These are phyloP conservation scores for Ampelocalamus luodianensis DNA, from an alignment of 176 grass and related monocot genomes.

Conservation along the genomic window DNA sequence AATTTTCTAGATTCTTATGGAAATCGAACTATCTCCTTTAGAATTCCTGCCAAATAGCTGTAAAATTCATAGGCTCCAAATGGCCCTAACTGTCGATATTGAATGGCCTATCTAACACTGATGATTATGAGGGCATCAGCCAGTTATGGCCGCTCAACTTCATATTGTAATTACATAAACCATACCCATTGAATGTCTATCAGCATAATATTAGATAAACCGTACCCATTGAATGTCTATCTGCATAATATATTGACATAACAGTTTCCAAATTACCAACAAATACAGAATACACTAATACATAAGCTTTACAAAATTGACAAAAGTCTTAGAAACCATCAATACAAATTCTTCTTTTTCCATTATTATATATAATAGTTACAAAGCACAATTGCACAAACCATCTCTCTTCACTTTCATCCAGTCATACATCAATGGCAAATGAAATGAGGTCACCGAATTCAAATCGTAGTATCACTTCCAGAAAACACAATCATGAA, in stretches of 20 bases:
- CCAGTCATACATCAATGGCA: not conserved
- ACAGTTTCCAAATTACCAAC: not conserved
- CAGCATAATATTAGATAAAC: not conserved
- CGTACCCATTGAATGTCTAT: not conserved
- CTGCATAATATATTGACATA: not conserved
- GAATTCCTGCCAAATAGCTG: not conserved
- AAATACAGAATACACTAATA: not conserved
- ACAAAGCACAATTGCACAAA: conserved; percentile 18
- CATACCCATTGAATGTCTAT: not conserved
- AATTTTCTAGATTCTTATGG: not conserved
- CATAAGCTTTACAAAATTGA: not conserved
- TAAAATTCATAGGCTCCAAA: not conserved
- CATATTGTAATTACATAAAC: not conserved
- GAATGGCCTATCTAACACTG: not conserved
- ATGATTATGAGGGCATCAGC: not conserved
- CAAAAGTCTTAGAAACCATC: not conserved
- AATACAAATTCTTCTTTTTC: not conserved
- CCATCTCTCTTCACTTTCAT: not conserved
- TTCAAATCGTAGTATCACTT: not conserved
- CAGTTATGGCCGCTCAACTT: not conserved
- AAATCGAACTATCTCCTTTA: not conserved
- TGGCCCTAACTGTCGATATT: not conserved
- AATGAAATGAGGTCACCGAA: not conserved
- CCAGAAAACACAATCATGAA: conserved; percentile 19
- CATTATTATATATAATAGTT: conserved; percentile 6